These are phyloP conservation scores for Karstenula rhodostoma DNA, from an alignment of 2,329 filamentous ascomycete genomes.

Conservation along the genomic window DNA sequence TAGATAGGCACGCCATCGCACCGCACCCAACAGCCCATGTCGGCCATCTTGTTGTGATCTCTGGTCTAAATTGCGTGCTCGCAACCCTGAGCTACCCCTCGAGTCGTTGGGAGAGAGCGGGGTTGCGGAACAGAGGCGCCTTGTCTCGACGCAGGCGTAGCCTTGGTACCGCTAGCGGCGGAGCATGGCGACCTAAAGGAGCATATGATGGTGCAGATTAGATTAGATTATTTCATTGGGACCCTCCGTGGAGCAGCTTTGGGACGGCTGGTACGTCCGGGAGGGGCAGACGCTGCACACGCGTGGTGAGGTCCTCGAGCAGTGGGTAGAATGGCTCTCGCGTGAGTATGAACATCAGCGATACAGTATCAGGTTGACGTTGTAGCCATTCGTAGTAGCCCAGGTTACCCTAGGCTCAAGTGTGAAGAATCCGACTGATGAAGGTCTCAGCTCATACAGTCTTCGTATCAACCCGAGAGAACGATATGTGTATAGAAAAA, in stretches of 20 bases:
- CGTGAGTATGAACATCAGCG: too few species aligned
- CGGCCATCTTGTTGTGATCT: conserved; percentile 34
- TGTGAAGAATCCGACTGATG: too few species aligned
- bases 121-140: not conserved
- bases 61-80: conserved; percentile 44
- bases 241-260: not conserved
- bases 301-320: too few species aligned
- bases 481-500: too few species aligned
- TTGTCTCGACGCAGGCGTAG: conserved; percentile 4
- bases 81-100: conserved; percentile 13
- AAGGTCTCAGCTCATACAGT: too few species aligned
- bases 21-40: conserved; percentile 20
- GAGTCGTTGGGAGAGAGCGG: conserved; percentile 2
- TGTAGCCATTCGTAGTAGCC: too few species aligned
- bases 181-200: not conserved
- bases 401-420: too few species aligned
- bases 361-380: too few species aligned
- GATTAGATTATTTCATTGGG: not conserved
- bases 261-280: not conserved
- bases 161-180: not conserved
- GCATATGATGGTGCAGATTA: not conserved
- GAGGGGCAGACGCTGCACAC: not conserved
- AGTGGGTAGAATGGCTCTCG: too few species aligned
- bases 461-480: too few species aligned
- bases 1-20: conserved; percentile 25